Conservation (phyloP, 306 rosid species). For the Gynostemma pentaphyllum region DNA sequence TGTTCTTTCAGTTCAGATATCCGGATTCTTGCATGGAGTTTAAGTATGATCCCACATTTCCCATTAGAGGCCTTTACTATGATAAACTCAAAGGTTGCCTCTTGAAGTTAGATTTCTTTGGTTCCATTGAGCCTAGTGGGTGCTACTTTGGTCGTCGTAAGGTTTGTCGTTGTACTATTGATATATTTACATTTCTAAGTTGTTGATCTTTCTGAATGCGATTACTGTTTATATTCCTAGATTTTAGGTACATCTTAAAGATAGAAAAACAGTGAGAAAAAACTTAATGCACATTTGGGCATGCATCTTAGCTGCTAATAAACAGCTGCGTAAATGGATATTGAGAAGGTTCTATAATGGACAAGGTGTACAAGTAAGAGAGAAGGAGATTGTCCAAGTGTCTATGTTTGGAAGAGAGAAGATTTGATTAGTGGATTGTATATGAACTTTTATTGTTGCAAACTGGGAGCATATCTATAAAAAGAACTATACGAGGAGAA, state of each 20-base stretch:
- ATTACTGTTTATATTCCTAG: not conserved
- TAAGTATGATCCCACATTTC: conserved; percentile 72
- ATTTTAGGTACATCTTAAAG: not conserved
- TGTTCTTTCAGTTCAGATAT: conserved; percentile 63
- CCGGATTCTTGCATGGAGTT: conserved; percentile 69
- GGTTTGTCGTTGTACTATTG: conserved; percentile 27
- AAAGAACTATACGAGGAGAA: not conserved
- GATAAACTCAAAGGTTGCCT: conserved; percentile 84
- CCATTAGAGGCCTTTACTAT: conserved; percentile 84
- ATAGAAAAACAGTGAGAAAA: not conserved
- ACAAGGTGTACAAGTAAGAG: not conserved
- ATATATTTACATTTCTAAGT: not conserved
- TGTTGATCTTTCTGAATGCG: not conserved
- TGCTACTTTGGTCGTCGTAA: conserved; percentile 85
- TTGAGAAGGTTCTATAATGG: not conserved
- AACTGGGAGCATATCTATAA: not conserved
- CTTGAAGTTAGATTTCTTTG: conserved; percentile 85
- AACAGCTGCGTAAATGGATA: not conserved
- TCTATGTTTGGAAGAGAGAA: not conserved
- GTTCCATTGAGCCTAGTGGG: conserved; percentile 77
- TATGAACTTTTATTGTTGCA: not conserved
- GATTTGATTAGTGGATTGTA: not conserved
- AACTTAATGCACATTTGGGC: not conserved
- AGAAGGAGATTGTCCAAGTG: not conserved
- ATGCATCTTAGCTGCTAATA: not conserved